Percentiles rank a stretch among this genome's conserved stretches.
Conservation (phyloP, 495 filamentous ascomycete genomes). For the Staphylotrichum tortipilum region DNA sequence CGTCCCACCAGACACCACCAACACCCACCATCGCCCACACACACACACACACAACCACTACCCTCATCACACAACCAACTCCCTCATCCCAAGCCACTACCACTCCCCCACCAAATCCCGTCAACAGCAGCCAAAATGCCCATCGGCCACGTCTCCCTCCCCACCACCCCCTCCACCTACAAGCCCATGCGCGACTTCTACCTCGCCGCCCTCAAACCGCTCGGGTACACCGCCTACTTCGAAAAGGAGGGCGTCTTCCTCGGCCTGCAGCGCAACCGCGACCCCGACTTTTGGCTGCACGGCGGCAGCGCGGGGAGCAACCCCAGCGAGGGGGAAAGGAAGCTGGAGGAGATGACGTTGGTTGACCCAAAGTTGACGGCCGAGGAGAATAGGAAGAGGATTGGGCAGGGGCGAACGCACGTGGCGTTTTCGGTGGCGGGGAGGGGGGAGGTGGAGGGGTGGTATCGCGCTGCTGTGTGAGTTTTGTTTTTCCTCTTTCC, state of each 20-base stretch:
- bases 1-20: too few species aligned
- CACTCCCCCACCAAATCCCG: not conserved
- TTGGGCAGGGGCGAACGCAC: conserved; percentile 11
- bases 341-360: not conserved
- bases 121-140: conserved; percentile 17
- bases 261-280: conserved; percentile 20
- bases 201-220: conserved; percentile 27
- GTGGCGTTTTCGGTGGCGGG: conserved; percentile 22
- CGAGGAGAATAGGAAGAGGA: conserved; percentile 2
- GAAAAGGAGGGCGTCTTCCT: conserved; percentile 22
- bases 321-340: too few species aligned
- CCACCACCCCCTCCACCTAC: conserved; percentile 20
- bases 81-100: not conserved
- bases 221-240: conserved; percentile 28
- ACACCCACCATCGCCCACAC: too few species aligned
- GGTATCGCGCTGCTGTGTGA: conserved; percentile 25
- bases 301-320: conserved; percentile 6
- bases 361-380: conserved; percentile 2
- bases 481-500: not conserved
- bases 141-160: conserved; percentile 24
- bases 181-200: conserved; percentile 34
- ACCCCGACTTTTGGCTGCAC: conserved; percentile 40
- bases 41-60: too few species aligned
- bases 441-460: conserved; percentile 17
- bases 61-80: not conserved